Evolutionary conservation across 495 filamentous ascomycete genomes (phyloP).

Genomic region (Letharia lupina): DNA sequence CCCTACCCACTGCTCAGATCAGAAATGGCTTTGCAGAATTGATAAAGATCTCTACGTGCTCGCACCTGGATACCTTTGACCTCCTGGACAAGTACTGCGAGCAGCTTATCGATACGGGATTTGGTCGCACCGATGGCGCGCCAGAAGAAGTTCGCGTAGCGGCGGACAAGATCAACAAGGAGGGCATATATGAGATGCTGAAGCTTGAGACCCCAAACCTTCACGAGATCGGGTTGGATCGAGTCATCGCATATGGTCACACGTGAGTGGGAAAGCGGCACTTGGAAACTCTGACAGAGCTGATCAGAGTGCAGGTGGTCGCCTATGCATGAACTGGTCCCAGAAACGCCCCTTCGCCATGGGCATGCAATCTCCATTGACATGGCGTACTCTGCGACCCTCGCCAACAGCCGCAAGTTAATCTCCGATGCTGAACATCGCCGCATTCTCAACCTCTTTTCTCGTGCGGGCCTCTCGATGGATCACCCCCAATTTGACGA

Average conservation of each 20-base stretch:
- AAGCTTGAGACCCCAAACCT: conserved; percentile 56
- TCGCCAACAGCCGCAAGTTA: conserved; percentile 45
- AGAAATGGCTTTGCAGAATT: conserved; percentile 59
- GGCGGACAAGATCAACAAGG: conserved; percentile 51
- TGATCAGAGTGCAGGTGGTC: conserved; percentile 40
- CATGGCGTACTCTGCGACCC: conserved; percentile 57
- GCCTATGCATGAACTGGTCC: conserved; percentile 53
- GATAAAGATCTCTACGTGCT: conserved; percentile 60
- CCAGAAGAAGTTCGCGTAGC: conserved; percentile 40
- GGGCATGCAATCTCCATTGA: conserved; percentile 60
- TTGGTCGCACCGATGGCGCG: conserved; percentile 46
- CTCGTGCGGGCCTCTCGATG: conserved; percentile 52
- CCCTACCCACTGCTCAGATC: conserved; percentile 50
- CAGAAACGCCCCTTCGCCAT: conserved; percentile 51
- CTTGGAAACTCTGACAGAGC: too few relatives aligned
- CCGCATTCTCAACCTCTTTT: conserved; percentile 51
- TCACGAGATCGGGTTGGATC: conserved; percentile 53
- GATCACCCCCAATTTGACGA: conserved; percentile 55
- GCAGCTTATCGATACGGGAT: conserved; percentile 46
- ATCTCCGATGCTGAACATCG: conserved; percentile 44
- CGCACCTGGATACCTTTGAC: conserved; percentile 50
- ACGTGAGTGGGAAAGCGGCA: conserved; percentile 34
- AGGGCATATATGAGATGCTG: conserved; percentile 54
- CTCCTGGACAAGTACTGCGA: conserved; percentile 54
- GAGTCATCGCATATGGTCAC: conserved; percentile 61